Base-by-base conservation (phyloP, 805 yeast genomes). In the Scheffersomyces amazonensis region DNA sequence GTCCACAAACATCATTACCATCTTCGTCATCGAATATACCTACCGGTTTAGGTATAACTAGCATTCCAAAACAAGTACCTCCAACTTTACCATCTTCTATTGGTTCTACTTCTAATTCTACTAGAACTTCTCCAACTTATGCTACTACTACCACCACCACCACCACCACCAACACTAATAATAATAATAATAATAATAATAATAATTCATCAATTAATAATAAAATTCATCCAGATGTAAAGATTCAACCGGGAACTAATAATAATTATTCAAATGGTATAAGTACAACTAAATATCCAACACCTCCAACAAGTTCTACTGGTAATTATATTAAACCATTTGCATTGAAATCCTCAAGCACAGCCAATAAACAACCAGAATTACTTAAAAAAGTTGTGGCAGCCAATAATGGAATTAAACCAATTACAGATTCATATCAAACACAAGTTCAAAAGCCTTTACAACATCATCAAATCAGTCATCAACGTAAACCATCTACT, bases 51-150 rank as follows among this genome's bases (percentile, higher is more conserved):
- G 64, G 60, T 37, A 48, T 53, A 23, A 36, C 54, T 12, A 54
- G 50, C 15, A 56, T 47, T 20, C 64, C 64, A n/a, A 54, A 45
- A 36, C 66, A 53, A 37, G 35, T 34, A 10, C 70, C 69, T 8
- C 70, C 71, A 11, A 28, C 48, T 3, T 47, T 56, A 25, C 67
- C 68, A 11, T n/a, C 37, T n/a, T n/a, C n/a, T n/a, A n/a, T n/a
- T n/a, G n/a, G n/a, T n/a, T n/a, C n/a, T n/a, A n/a, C n/a, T n/a
- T n/a, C n/a, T n/a, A n/a, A n/a, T n/a, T n/a, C n/a, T n/a, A n/a
- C n/a, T n/a, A n/a, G 39, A 7, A 13, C 31, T 16, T 12, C 37
- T 16, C 15, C 36, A 33, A 12, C 22, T 27, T 19, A 22, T 20
- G 13, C 11, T 22, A 31, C 29, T 16, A 23, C 20, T 23, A 16